These are phyloP conservation scores for Mortierella sp. DNA, from an alignment of 371 early-diverging fungal species.

Conservation along the genomic window DNA sequence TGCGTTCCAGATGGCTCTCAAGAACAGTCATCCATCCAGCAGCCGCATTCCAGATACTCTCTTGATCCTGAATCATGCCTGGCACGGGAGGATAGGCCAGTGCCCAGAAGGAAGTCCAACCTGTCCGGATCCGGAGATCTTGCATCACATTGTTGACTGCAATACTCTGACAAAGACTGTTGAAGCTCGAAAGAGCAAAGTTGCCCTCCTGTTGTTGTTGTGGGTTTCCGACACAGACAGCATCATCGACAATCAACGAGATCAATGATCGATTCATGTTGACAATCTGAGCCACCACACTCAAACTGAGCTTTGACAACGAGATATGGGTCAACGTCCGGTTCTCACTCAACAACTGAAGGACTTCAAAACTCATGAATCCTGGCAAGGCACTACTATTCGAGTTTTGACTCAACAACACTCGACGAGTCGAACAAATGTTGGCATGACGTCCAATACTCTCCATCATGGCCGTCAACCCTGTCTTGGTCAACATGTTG, in stretches of 20 bases:
- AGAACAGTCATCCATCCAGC: constrained; percentile 31
- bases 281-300: constrained; percentile 27
- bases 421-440: constrained; percentile 14
- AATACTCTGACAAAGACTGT: constrained; percentile 35
- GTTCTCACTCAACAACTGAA: constrained; percentile 30
- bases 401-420: constrained; percentile 27
- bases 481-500: constrained; percentile 39
- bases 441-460: constrained; percentile 13
- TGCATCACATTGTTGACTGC: constrained; percentile 16
- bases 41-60: constrained; percentile 26
- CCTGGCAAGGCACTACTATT: constrained; percentile 13
- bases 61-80: constrained; percentile 13
- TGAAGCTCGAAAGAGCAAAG: constrained; percentile 23
- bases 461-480: constrained; percentile 26
- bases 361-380: constrained; percentile 27
- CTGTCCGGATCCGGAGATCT: constrained; percentile 33
- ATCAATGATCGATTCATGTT: constrained; percentile 25
- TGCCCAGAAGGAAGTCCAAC: constrained; percentile 37
- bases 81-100: constrained; percentile 21
- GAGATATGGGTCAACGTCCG: constrained; percentile 31
- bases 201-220: constrained; percentile 15
- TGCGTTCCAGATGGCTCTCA: constrained; percentile 20
- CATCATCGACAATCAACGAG: constrained; percentile 34
- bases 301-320: constrained; percentile 28
- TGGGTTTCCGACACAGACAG: constrained; percentile 5